These are phyloP conservation scores for Leccinum variicolor DNA, from an alignment of 768 basidiomycete species.

Conservation along the genomic window DNA sequence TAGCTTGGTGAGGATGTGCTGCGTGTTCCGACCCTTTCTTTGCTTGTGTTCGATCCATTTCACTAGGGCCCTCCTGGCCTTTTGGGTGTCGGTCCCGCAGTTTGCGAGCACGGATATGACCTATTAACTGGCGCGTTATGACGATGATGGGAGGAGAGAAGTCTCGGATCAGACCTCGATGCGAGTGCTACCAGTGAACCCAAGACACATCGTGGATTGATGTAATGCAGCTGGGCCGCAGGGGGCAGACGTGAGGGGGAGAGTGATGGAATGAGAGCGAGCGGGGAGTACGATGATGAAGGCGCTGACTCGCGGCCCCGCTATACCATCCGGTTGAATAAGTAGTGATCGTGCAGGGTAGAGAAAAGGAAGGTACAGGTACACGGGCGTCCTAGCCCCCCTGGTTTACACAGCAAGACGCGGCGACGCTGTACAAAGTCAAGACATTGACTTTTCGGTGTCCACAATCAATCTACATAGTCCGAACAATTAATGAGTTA, in stretches of 20 bases:
- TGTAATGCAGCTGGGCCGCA: background rate
- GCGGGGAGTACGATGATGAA: background rate
- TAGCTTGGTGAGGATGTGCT: slow-evolving; percentile 29
- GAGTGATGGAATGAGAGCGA: background rate
- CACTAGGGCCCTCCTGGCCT: slow-evolving; percentile 26
- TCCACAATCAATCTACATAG: background rate
- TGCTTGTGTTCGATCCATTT: slow-evolving; percentile 30
- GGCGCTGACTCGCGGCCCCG: background rate
- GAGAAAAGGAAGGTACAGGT: background rate
- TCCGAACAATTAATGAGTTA: background rate
- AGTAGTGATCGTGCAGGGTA: background rate
- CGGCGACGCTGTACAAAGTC: background rate
- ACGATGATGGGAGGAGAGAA: background rate
- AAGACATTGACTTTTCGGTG: background rate
- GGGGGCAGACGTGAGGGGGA: background rate
- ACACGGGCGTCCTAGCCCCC: background rate
- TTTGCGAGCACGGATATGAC: slow-evolving; percentile 32
- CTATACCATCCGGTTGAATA: background rate
- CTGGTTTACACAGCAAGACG: background rate
- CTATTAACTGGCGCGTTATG: slow-evolving; percentile 12
- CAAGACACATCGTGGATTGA: slow-evolving; percentile 18
- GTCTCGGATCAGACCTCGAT: slow-evolving; percentile 19
- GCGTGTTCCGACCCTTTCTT: slow-evolving; percentile 23
- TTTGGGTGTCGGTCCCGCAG: slow-evolving; percentile 26
- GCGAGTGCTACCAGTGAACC: slow-evolving; percentile 28